Conservation (phyloP, 2,329 filamentous ascomycete genomes). For the Alternaria sp. region DNA sequence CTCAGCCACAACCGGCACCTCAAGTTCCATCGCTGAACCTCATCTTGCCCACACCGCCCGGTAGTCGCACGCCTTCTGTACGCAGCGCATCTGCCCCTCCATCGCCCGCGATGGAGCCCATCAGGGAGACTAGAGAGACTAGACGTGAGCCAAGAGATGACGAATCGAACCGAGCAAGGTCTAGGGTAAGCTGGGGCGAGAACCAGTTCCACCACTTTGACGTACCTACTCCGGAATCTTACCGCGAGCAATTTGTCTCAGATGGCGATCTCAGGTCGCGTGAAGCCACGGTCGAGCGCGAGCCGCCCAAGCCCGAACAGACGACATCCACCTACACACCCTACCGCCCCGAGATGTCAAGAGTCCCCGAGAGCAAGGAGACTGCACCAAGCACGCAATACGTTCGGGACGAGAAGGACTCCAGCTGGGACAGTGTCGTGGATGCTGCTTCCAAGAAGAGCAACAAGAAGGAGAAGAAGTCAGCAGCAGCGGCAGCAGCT, state of each 20-base stretch:
- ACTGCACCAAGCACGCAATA: slow-evolving; percentile 40
- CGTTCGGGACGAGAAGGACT: slow-evolving; percentile 34
- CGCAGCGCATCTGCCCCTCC: slow-evolving; percentile 44
- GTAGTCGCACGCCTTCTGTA: slow-evolving; percentile 52
- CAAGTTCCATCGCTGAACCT: slow-evolving; percentile 62
- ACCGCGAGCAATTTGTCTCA: slow-evolving; percentile 47
- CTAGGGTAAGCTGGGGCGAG: slow-evolving; percentile 56
- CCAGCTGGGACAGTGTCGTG: slow-evolving; percentile 29
- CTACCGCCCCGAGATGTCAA: slow-evolving; percentile 39
- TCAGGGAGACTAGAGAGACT: slow-evolving; percentile 27
- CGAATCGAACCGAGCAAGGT: slow-evolving; percentile 31
- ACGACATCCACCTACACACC: slow-evolving; percentile 35
- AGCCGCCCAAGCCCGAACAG: slow-evolving; percentile 38
- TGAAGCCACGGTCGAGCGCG: slow-evolving; percentile 48
- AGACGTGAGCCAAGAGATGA: slow-evolving; percentile 31
- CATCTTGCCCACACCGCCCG: slow-evolving; percentile 65
- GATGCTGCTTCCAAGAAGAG: slow-evolving; percentile 36
- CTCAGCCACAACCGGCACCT: slow-evolving; percentile 47
- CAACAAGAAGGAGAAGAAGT: slow-evolving; percentile 43
- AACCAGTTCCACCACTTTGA: slow-evolving; percentile 57
- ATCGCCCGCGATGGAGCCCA: slow-evolving; percentile 43
- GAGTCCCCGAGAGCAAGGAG: slow-evolving; percentile 24
- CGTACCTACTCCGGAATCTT: slow-evolving; percentile 53
- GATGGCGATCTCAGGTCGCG: slow-evolving; percentile 36
- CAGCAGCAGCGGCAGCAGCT: slow-evolving; percentile 22